Evolutionary conservation across 495 filamentous ascomycete species (phyloP), one percentile per base, ranked within the genome.

Genomic region (Hypomontagnella monticulosa): DNA sequence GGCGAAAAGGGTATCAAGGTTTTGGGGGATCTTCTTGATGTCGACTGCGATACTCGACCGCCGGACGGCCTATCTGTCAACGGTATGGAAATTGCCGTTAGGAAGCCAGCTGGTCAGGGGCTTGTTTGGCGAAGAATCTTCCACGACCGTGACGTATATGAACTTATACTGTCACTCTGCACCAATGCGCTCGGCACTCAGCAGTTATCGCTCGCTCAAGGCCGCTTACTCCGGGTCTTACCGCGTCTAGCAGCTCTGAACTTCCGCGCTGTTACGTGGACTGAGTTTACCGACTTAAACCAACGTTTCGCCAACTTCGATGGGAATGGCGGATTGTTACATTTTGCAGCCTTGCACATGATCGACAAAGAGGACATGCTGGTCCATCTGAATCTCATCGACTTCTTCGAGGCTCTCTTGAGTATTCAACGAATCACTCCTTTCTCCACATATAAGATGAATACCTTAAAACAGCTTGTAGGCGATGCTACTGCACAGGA

Each of bases 131-230:
- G 86, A 58, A 82, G 89, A 30, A 67, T 93, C 0, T 90, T 96
- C 68, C 78, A 79, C 0, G 88, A 93, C 63, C 78, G 77, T 32
- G 83, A 88, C 63, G 80, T 91, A 4, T 93, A 94, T 67, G 75
- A 78, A 0, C 75, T 88, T 11, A 75, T 94, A 7, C 87, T 89
- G 67, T 80, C 80, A 1, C 76, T 89, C 37, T 88, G 88, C 69
- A 87, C 85, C 51, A 33, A 51, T 34, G 74, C 74, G 4, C 72
- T 89, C 8, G 80, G 81, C 36, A 85, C 84, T 63, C 82, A 83
- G 38, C 86, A 94, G 47, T 87, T 87, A 60, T 90, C 91, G 0
- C 76, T 96, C 16, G 89, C 91, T 1, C 93, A 97, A 75, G 91
- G 88, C 34, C 81, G 93, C 56, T 61, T 96, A 38, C 77, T 96